These are phyloP conservation scores for Panaeolus papilionaceus DNA, from an alignment of 768 basidiomycete genomes.

Conservation along the genomic window DNA sequence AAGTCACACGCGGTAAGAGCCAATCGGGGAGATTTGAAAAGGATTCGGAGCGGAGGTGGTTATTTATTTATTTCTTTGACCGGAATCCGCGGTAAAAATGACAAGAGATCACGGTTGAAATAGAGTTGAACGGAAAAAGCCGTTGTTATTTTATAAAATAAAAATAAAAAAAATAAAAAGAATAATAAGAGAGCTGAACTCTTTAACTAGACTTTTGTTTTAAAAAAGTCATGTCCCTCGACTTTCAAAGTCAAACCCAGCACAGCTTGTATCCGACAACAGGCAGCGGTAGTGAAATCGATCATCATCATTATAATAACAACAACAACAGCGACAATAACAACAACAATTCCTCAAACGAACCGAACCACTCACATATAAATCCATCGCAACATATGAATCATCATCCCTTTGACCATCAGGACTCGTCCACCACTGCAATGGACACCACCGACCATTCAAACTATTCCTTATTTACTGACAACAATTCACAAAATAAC, in stretches of 20 bases:
- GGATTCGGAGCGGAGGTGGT: slow-evolving; percentile 50
- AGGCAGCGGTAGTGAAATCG: slow-evolving; percentile 53
- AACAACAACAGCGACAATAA: slow-evolving; percentile 37
- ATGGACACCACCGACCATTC: slow-evolving; percentile 62
- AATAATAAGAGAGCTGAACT: not conserved
- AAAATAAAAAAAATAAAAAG: not conserved
- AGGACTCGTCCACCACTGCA: slow-evolving; percentile 41
- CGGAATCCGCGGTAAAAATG: slow-evolving; percentile 36
- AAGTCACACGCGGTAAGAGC: slow-evolving; percentile 40
- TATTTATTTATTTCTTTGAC: slow-evolving; percentile 18
- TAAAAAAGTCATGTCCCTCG: slow-evolving; percentile 47
- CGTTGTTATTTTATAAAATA: not conserved
- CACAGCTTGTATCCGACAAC: slow-evolving; percentile 49
- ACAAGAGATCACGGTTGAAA: not conserved
- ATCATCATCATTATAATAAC: slow-evolving; percentile 47
- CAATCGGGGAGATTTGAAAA: slow-evolving; percentile 54
- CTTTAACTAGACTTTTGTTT: not conserved
- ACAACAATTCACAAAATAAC: slow-evolving; percentile 38
- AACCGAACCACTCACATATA: slow-evolving; percentile 37
- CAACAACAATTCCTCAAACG: slow-evolving; percentile 40
- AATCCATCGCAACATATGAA: slow-evolving; percentile 16
- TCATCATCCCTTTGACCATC: slow-evolving; percentile 39
- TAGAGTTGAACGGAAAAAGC: slow-evolving; percentile 2
- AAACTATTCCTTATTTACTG: slow-evolving; percentile 69
- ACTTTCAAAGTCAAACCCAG: slow-evolving; percentile 55